Conservation (phyloP, 768 basidiomycete species). For the Lanmaoa rubissima region DNA sequence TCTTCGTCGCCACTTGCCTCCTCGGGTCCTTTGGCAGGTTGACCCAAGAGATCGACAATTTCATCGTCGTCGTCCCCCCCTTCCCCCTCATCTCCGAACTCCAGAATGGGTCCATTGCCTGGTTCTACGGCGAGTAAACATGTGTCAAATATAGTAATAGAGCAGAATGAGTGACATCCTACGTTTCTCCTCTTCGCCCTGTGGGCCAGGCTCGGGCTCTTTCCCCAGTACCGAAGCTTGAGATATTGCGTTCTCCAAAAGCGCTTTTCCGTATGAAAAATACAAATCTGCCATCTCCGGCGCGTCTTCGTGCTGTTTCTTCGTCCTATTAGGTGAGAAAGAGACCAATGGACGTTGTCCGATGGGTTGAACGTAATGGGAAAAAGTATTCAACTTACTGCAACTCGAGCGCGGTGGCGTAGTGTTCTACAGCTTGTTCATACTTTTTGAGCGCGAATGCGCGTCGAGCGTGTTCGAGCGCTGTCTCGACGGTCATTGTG, state of each 20-base stretch:
- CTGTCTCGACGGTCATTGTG: conserved; percentile 45
- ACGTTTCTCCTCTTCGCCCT: conserved; percentile 44
- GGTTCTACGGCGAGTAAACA: conserved; percentile 31
- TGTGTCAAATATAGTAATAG: background rate
- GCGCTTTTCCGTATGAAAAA: conserved; percentile 87
- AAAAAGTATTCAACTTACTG: conserved; percentile 52
- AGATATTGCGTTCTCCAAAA: conserved; percentile 88
- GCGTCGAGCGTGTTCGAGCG: conserved; percentile 79
- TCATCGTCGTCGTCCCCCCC: conserved; percentile 57
- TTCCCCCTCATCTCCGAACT: conserved; percentile 81
- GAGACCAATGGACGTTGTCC: conserved; percentile 11
- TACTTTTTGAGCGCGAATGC: conserved; percentile 86
- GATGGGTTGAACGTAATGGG: background rate
- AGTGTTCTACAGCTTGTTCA: conserved; percentile 81
- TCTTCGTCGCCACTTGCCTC: conserved; percentile 55
- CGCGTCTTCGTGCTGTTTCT: conserved; percentile 73
- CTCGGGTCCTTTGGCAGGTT: conserved; percentile 50
- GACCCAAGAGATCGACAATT: conserved; percentile 63
- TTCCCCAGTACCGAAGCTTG: conserved; percentile 89
- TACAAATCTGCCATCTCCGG: conserved; percentile 86
- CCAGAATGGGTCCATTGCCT: conserved; percentile 59
- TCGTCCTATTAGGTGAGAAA: conserved; percentile 48
- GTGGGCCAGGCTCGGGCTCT: conserved; percentile 54
- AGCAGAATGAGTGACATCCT: background rate
- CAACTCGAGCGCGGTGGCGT: conserved; percentile 80